Percentiles rank a stretch among this genome's conserved stretches.
phyloP scores from a whole-genome alignment of 495 filamentous ascomycete species.

The Apodospora peruviana region DNA sequence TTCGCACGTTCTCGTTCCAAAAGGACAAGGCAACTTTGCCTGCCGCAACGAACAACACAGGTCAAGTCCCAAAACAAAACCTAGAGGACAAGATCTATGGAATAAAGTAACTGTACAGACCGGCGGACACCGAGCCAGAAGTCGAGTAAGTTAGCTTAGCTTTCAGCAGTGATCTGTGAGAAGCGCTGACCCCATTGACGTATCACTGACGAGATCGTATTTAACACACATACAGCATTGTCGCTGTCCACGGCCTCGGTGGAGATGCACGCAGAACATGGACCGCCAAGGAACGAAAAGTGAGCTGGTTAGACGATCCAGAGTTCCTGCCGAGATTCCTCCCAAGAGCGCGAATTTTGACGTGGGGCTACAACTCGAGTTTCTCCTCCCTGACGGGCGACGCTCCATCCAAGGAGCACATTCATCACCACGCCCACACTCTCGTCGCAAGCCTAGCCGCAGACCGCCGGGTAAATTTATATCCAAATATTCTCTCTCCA shows the following conservation, averaged over 20 bases:
- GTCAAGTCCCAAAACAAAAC: no score
- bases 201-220: no score
- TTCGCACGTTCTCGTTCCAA: not conserved
- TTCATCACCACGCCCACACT: constrained; percentile 9
- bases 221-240: constrained; percentile 1
- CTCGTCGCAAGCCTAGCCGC: constrained; percentile 9
- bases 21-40: no score
- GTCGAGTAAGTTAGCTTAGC: not conserved
- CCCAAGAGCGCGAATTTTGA: constrained; percentile 2
- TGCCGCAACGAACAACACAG: no score
- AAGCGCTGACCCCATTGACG: no score
- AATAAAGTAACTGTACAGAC: not conserved
- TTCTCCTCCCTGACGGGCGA: constrained; percentile 2
- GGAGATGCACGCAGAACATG: constrained; percentile 1
- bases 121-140: not conserved
- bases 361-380: constrained; percentile 7
- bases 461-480: constrained; percentile 2
- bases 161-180: not conserved
- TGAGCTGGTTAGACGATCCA: constrained; percentile 2
- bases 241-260: constrained; percentile 6
- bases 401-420: constrained; percentile 1
- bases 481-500: no score
- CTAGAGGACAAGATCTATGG: constrained; percentile 3
- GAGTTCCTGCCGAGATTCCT: constrained; percentile 5
- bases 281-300: not conserved